Base-by-base conservation (phyloP, 108 stramenopile genomes). In the Nitzschia putrida region DNA sequence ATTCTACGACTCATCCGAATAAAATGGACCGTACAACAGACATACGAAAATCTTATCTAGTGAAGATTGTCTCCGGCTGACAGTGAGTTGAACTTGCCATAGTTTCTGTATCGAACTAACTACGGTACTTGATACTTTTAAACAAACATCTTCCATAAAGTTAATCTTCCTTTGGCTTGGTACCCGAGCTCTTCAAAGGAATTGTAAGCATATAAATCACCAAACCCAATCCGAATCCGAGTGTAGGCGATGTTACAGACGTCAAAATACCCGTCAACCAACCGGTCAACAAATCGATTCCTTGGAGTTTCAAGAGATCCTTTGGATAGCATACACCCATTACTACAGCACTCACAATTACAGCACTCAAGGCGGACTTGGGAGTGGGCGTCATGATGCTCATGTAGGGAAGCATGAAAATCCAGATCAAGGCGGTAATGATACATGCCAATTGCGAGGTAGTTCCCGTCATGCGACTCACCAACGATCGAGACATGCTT, bases 331-430 rank as follows among this genome's bases (percentile, higher is more conserved):
- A 69, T 29, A 90, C 85, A 45, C 82, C 73, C 67, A 76, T 79
- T 37, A 87, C 44, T 8, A 93, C 89, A n/a, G 89, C 89, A 66
- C 86, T 87, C 23, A 89, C 81, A 64, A 93, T 89, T 42, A 93
- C 84, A 23, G 92, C 88, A 65, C 80, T 77, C 49, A 93, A 66
- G 7, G 84, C 87, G 11, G 89, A 86, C 65, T 88, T 88, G 7
- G 89, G 92, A 26, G 89, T 88, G 6, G 83, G 83, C 10, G 69
- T 71, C 89, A 93, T 89, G 56, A 88, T 78, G 66, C 76, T 83
- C 87, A 90, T 90, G 75, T 86, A 93, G 12, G 92, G 89, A 70
- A 88, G 83, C 76, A 83, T 74, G 51, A 83, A 81, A 53, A 90
- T 89, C 89, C 89, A 89, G 14, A 80, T 61, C 24, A 89, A 22